Evolutionary conservation across 129 eudicot genomes (phyloP), one percentile per base, ranked within the genome.

Genomic region (carrot (Daucus carota)): DNA sequence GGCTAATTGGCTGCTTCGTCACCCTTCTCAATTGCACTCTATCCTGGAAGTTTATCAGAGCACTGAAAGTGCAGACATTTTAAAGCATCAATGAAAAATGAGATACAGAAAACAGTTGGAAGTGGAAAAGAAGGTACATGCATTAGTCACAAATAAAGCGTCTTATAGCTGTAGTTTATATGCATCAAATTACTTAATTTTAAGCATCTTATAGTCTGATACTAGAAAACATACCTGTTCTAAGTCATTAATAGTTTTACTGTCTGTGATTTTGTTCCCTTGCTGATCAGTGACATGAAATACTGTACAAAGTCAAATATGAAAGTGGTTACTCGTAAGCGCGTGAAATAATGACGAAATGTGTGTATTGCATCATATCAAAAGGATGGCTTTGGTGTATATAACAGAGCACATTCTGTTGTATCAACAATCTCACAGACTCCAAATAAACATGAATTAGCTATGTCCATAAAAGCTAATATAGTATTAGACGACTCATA

Each of bases 221-320:
- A 31, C 72, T 24, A 10, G n/a, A 80, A 52, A 65, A 14, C 85
- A 34, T 80, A 92, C 98, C 96, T 88, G 88, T 78, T 92, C 98
- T 74, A 92, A 88, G 85, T 81, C 77, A 36, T 86, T 91, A 38
- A 88, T 88, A 22, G 93, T 90, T 77, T 78, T 59, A 75, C 60
- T 80, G 85, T 92, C 96, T 52, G 82, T 83, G 73, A 92, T 79
- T 79, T 92, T 90, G 69, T 87, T 87, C 66, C 98, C 96, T 42
- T 90, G 91, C 73, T 88, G 96, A 80, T 92, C 98, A 11, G 96
- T 92, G 65, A 92, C 96, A 72, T 92, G 98, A 86, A 92, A 92
- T 63, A 90, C 98, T 92, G 90, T 68, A 70, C 77, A 76, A 36
- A 63, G 38, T 63, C 22, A 16, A 29, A 26, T 29, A 63, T 63